These are phyloP conservation scores for Fusarium xylarioides DNA, from an alignment of 2,329 filamentous ascomycete species.

Conservation along the genomic window DNA sequence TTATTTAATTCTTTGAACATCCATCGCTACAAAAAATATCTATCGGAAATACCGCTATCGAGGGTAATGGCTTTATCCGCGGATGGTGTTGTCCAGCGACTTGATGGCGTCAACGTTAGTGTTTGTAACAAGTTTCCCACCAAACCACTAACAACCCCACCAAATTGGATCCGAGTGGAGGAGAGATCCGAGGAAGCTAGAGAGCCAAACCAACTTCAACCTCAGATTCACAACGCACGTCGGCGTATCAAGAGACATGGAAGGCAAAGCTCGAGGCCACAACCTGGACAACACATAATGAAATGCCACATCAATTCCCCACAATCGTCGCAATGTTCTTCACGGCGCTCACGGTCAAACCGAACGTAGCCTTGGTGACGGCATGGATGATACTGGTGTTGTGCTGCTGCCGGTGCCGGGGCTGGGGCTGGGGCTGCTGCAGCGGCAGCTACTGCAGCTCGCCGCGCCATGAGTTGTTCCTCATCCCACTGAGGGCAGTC, in stretches of 20 bases:
- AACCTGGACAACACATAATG: accelerated
- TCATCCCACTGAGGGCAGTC: not conserved
- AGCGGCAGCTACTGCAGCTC: not conserved
- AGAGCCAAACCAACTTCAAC: not conserved
- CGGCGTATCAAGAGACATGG: accelerated
- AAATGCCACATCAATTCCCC: not conserved
- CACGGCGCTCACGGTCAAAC: accelerated
- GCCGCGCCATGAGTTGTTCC: not conserved
- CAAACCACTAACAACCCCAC: slow-evolving; percentile 30
- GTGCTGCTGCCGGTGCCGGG: not conserved
- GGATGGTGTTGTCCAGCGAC: slow-evolving; percentile 22
- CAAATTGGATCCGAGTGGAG: not conserved
- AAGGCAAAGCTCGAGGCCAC: accelerated
- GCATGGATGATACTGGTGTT: not conserved
- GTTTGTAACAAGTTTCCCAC: accelerated
- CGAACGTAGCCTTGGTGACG: accelerated
- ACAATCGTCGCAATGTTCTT: not conserved
- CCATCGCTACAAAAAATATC: not conserved
- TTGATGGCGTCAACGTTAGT: slow-evolving; percentile 39
- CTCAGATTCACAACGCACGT: not conserved
- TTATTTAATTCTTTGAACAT: not conserved
- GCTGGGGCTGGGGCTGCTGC: not conserved
- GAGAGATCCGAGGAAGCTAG: not conserved
- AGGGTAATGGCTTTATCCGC: not conserved
- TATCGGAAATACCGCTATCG: not conserved